Evolutionary conservation across 306 rosid genomes (phyloP), one percentile per base, ranked within the genome.

Genomic region (Pterocarpus santalinus): DNA sequence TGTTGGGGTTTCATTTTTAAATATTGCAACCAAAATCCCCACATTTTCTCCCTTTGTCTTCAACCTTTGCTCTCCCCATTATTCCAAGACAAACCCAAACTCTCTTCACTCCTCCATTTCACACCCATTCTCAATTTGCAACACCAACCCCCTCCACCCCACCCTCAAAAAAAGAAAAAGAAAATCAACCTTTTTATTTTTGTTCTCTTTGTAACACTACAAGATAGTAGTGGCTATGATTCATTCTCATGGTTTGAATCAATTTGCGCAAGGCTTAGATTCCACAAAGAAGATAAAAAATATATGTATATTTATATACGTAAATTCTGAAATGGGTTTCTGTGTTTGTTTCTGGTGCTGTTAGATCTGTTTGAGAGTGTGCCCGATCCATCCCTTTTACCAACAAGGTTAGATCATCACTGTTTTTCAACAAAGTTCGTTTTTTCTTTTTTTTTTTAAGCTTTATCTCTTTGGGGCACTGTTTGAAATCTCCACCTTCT

Each of bases 391-490:
- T 67, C 52, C 72, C 85, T 70, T 73, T 41, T 71, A 41, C 57
- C 60, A 39, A 64, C 80, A 69, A 82, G 86, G 86, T 82, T 78
- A 86, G 86, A 82, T 79, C 89, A 79, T 57, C 65, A 71, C 38
- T n/a, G 17, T 52, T 68, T 67, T 84, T 61, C 39, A 28, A 36
- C 69, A 13, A 15, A 73, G 22, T 67, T 60, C 34, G 41, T 6
- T 64, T 64, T 43, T 12, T 30, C 7, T 79, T 63, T 8, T 38
- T 39, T 4, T 22, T n/a, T 10, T 82, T 63, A 47, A 47, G 66
- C 65, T 73, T 74, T 75, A 8, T 49, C 16, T 53, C 63, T 61
- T 53, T 65, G 22, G 12, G 57, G 58, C 38, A 51, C 75, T 12
- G 84, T 77, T 28, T 56, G 44, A 63, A 73, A 68, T 68, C 5